Conservation (phyloP, 768 basidiomycete species). For the Leccinum variicolor region DNA sequence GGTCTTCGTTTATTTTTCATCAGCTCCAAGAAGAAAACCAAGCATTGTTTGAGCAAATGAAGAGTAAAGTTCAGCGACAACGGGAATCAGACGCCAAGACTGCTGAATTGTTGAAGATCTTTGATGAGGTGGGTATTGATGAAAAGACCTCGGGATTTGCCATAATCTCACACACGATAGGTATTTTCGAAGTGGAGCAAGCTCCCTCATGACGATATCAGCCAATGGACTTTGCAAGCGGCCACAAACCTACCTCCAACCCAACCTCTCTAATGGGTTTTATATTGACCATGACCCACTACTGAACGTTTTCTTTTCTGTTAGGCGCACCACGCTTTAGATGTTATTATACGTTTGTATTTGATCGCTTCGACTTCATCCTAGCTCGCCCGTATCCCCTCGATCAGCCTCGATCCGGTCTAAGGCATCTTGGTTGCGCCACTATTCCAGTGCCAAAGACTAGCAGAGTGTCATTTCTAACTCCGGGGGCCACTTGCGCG, state of each 20-base stretch:
- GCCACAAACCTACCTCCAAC: conserved; percentile 37
- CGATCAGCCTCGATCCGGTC: no score
- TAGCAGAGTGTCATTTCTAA: no score
- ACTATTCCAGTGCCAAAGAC: no score
- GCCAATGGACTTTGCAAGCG: conserved; percentile 40
- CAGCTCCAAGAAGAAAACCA: conserved; percentile 61
- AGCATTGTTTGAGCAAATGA: conserved; percentile 43
- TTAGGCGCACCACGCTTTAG: no score
- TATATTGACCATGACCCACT: no score
- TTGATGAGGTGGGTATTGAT: conserved; percentile 47
- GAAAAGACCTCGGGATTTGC: neutral
- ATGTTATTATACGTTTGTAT: no score
- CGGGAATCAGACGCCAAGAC: conserved; percentile 45
- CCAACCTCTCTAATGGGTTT: conserved; percentile 11
- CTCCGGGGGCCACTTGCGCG: no score
- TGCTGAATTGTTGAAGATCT: conserved; percentile 45
- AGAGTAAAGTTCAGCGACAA: conserved; percentile 45
- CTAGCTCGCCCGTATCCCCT: no score
- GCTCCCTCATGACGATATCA: conserved; percentile 63
- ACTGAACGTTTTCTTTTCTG: no score
- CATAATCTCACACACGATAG: conserved; percentile 30
- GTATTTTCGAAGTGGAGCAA: conserved; percentile 49
- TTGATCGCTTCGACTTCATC: no score
- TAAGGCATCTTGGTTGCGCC: no score
- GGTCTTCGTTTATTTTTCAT: neutral